Conservation (phyloP, 306 rosid genomes). For the Pyrus bretschneideri region DNA sequence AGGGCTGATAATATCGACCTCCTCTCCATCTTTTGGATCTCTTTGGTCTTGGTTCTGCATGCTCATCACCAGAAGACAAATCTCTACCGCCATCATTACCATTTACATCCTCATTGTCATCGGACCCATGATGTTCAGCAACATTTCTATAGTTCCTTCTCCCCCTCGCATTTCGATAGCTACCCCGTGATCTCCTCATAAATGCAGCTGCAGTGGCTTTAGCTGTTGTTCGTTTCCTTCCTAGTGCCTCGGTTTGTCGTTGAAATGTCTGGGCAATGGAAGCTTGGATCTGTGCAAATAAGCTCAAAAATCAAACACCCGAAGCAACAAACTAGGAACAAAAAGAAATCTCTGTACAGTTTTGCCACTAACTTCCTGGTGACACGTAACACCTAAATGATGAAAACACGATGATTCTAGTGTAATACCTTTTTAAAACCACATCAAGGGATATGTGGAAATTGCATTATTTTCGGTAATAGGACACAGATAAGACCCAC, state of each 20-base stretch:
- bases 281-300: conserved; percentile 56
- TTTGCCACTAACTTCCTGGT: not conserved
- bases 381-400: not conserved
- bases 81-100: conserved; percentile 49
- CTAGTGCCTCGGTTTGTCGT: conserved; percentile 57
- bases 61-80: conserved; percentile 58
- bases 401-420: not conserved
- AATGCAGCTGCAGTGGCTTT: conserved; percentile 42
- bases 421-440: not conserved
- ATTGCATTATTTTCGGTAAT: not conserved
- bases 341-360: conserved; percentile 2
- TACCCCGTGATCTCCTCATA: conserved; percentile 50
- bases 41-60: conserved; percentile 41
- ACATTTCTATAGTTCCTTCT: conserved; percentile 43
- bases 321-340: conserved; percentile 13
- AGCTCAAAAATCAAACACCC: conserved; percentile 3
- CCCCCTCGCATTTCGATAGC: conserved; percentile 40
- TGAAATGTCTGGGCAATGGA: conserved; percentile 57
- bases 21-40: conserved; percentile 44
- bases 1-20: conserved; percentile 48
- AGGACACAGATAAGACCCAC: not conserved
- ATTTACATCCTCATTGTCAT: conserved; percentile 53
- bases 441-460: not conserved
- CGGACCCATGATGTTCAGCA: conserved; percentile 34
- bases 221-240: conserved; percentile 51